A percentile compares a stretch with the other conserved stretches of the same genome.
Evolutionary conservation across 2,329 filamentous ascomycete genomes (phyloP).

Genomic region (Chaetomium sp.): DNA sequence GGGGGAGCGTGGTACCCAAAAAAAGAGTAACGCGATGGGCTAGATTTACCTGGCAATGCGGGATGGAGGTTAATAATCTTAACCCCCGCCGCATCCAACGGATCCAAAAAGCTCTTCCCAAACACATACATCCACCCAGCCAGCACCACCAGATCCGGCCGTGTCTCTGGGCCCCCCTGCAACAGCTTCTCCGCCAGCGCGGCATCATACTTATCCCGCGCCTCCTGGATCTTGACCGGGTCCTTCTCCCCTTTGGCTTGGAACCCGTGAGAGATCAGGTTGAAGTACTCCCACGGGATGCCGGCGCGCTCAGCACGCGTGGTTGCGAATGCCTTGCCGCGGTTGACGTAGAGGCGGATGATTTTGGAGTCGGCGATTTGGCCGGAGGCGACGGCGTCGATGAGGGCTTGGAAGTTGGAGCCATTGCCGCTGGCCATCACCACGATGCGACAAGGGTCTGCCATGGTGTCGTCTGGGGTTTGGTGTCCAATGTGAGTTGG

Average conservation of each 20-base stretch:
- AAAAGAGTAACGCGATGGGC: not conserved
- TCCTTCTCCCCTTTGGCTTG: slow-evolving; percentile 53
- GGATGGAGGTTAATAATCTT: slow-evolving; percentile 80
- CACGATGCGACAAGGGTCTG: slow-evolving; percentile 45
- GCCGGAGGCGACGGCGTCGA: slow-evolving; percentile 39
- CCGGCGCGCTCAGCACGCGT: slow-evolving; percentile 38
- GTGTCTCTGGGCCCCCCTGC: slow-evolving; percentile 32
- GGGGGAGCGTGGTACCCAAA: not conserved
- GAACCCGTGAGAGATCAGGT: slow-evolving; percentile 67
- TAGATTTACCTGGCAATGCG: slow-evolving; percentile 51
- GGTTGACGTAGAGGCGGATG: slow-evolving; percentile 42
- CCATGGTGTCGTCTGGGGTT: slow-evolving; percentile 5
- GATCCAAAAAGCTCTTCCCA: slow-evolving; percentile 60
- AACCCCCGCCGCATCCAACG: slow-evolving; percentile 55
- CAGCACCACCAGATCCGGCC: slow-evolving; percentile 69
- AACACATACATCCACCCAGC: slow-evolving; percentile 87
- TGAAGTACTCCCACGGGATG: slow-evolving; percentile 76
- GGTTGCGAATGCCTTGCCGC: slow-evolving; percentile 41
- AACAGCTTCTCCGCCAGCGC: slow-evolving; percentile 66
- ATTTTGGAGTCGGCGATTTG: slow-evolving; percentile 39
- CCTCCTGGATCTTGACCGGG: slow-evolving; percentile 44
- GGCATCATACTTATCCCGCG: slow-evolving; percentile 64
- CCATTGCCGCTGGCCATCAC: slow-evolving; percentile 69
- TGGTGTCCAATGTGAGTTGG: not conserved
- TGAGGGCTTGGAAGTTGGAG: slow-evolving; percentile 71